Evolutionary conservation across 306 rosid species (phyloP), one percentile per base, ranked within the genome.

Genomic region (Citrullus amarus): DNA sequence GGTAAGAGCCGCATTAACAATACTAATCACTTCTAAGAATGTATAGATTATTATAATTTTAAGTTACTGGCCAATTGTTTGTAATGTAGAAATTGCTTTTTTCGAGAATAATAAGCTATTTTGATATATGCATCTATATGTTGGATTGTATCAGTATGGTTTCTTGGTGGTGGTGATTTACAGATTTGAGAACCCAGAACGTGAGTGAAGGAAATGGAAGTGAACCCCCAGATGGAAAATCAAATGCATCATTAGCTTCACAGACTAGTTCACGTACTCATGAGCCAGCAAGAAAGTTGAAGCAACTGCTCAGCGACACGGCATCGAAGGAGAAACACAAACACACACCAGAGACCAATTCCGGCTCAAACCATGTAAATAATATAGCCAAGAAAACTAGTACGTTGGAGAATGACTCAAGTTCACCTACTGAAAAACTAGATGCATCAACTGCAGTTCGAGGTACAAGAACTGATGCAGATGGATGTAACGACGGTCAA

Each of bases 1-100:
- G 93, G 94, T 94, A 79, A 53, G 68, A 71, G 8, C 43, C 14
- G 61, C 50, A 60, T 43, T 54, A 41, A 43, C 18, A 9, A 54
- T 50, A 73, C 12, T 20, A 12, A 36, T 56, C 16, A 34, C 62
- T 20, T 75, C 32, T 11, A 68, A 39, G 18, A 39, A 44, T n/a
- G 50, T 18, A 41, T 43, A 25, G 30, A 30, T 61, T 30, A 30
- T 61, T 30, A 61, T 30, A 13, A 13, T 61, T 14, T 30, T 2
- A 38, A 61, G 39, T 14, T 6, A 61, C 16, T 61, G 68, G n/a
- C 75, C 30, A 8, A 30, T 68, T 68, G 73, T 68, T 68, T 48
- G 57, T 39, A 16, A 38, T 20, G 46, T 66, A 17, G 20, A 66
- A 66, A 36, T 17, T 38, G n/a, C 11, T 38, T 14, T 11, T 66